Conservation (phyloP, 2,329 filamentous ascomycete genomes). For the Beauveria sp. region DNA sequence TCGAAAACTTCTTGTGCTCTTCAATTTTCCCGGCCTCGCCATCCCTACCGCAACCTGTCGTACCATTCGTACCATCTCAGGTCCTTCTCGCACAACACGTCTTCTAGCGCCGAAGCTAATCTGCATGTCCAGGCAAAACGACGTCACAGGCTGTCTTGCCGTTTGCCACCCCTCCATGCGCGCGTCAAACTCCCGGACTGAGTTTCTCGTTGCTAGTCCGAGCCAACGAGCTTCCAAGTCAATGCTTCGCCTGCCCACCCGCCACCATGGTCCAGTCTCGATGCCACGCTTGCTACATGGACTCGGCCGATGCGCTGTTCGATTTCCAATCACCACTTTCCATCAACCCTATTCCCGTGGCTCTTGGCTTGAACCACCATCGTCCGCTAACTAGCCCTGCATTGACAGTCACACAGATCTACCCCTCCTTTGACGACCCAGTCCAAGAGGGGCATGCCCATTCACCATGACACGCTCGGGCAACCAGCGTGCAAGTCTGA, state of each 20-base stretch:
- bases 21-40: neutral
- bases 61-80: neutral
- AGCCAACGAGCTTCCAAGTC: neutral
- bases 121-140: slow-evolving; percentile 2
- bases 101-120: slow-evolving; percentile 9
- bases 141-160: slow-evolving; percentile 2
- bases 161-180: neutral
- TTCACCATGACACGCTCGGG: neutral
- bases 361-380: neutral
- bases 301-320: neutral
- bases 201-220: neutral
- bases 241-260: neutral
- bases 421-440: neutral
- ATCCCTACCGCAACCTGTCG: neutral
- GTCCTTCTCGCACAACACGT: neutral
- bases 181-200: neutral
- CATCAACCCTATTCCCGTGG: neutral
- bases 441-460: neutral
- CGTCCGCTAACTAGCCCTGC: neutral
- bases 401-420: neutral
- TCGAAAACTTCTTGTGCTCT: neutral
- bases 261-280: neutral
- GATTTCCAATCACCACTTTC: neutral
- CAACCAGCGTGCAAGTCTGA: neutral
- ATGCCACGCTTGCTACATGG: neutral